phyloP scores from a whole-genome alignment of 306 rosid species.

The Cyamopsis tetragonoloba region DNA sequence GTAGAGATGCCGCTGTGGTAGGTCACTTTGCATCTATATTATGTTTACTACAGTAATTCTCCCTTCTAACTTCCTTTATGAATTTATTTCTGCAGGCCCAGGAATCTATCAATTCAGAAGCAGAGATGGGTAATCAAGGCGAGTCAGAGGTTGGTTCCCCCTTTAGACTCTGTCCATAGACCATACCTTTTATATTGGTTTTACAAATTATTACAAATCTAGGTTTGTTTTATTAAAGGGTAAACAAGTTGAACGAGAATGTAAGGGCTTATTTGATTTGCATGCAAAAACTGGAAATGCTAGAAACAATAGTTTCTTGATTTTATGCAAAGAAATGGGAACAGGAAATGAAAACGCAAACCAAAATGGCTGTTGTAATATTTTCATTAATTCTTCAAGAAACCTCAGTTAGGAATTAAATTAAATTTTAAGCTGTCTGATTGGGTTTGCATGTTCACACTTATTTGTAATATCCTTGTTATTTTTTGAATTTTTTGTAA shows the following conservation, averaged over 20 bases:
- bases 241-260: neutral
- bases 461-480: neutral
- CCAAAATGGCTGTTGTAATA: too few relatives aligned
- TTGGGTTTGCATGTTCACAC: neutral
- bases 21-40: neutral
- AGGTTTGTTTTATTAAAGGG: neutral
- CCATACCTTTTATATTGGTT: conserved; percentile 10
- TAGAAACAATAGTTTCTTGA: too few relatives aligned
- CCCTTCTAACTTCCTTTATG: neutral
- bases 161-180: conserved; percentile 1
- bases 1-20: conserved; percentile 21
- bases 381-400: too few relatives aligned
- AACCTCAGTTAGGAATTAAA: too few relatives aligned
- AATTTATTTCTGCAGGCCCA: conserved; percentile 19
- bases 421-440: neutral
- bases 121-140: conserved; percentile 18
- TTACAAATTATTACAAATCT: too few relatives aligned
- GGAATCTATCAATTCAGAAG: conserved; percentile 16
- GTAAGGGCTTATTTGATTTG: too few relatives aligned
- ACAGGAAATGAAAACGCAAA: too few relatives aligned
- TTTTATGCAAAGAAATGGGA: too few relatives aligned
- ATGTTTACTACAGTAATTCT: neutral
- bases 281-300: too few relatives aligned
- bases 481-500: too few relatives aligned
- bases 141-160: conserved; percentile 24